Evolutionary conservation across 257 asterid species (phyloP).

Genomic region (Capsicum pubescens): DNA sequence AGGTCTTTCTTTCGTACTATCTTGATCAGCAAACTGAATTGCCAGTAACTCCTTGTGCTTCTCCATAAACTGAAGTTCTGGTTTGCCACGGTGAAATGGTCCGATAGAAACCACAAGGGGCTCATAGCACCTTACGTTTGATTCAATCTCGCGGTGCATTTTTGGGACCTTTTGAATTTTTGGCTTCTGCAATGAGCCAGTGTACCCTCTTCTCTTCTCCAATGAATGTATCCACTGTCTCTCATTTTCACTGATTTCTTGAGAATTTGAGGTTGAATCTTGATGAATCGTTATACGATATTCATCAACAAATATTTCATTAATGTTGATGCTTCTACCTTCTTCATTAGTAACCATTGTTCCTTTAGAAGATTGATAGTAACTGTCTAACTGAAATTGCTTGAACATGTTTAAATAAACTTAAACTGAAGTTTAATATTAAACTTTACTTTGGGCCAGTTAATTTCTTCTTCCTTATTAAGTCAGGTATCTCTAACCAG

Average conservation of each 20-base stretch:
- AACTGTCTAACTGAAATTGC: background rate
- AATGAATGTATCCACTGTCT: background rate
- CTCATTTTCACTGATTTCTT: background rate
- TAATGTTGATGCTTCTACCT: background rate
- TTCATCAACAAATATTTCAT: background rate
- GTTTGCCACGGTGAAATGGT: conserved; percentile 16
- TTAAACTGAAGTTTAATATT: background rate
- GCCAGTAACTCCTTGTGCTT: background rate
- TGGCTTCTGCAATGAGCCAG: background rate
- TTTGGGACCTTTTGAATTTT: conserved; percentile 11
- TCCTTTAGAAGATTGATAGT: background rate
- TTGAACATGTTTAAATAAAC: background rate
- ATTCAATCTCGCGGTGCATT: conserved; percentile 2
- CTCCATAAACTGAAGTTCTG: background rate
- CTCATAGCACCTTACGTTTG: background rate
- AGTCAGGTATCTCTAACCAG: conserved; percentile 2
- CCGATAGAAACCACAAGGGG: conserved; percentile 25
- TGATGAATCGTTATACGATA: background rate
- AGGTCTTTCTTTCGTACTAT: background rate
- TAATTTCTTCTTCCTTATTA: background rate
- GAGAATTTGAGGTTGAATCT: background rate
- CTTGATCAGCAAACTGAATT: background rate
- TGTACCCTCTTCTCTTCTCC: background rate
- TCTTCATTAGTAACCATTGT: background rate
- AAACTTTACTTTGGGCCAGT: background rate